Evolutionary conservation across 2,329 filamentous ascomycete species (phyloP).

Genomic region (Xylariomycetidae sp.): DNA sequence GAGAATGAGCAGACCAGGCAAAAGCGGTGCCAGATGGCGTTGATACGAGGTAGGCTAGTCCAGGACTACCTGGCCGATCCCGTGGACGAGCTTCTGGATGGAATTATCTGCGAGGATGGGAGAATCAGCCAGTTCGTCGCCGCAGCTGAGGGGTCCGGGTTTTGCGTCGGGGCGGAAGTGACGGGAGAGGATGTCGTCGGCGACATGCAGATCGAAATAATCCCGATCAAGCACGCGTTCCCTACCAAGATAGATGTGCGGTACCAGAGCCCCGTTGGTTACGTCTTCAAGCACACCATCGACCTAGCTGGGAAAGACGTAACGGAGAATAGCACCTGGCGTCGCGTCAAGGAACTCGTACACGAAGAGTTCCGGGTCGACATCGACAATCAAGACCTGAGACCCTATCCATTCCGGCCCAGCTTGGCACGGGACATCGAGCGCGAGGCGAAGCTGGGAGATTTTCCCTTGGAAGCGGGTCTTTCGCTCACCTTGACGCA

Average conservation of each 20-base stretch:
- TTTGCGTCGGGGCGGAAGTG: constrained; percentile 39
- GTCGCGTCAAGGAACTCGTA: background rate
- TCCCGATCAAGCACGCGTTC: constrained; percentile 14
- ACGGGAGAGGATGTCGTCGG: constrained; percentile 33
- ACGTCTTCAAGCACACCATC: background rate
- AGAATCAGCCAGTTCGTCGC: constrained; percentile 42
- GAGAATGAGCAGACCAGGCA: too few relatives aligned
- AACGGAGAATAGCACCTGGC: background rate
- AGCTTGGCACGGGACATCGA: constrained; percentile 1
- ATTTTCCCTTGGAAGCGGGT: background rate
- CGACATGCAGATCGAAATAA: constrained; percentile 40
- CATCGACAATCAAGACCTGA: background rate
- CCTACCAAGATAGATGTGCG: background rate
- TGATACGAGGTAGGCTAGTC: constrained; percentile 9
- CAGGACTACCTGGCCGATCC: constrained; percentile 29
- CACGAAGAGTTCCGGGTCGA: background rate
- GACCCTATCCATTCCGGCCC: background rate
- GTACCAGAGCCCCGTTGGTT: background rate
- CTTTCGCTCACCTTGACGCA: too few relatives aligned
- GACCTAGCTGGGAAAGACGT: background rate
- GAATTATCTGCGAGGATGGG: constrained; percentile 28
- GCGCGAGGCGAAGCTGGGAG: background rate
- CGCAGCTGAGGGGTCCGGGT: constrained; percentile 34
- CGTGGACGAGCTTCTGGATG: constrained; percentile 33
- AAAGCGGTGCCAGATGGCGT: constrained; percentile 1